phyloP scores from a whole-genome alignment of 2,329 filamentous ascomycete genomes.

The Chrysosporium queenslandicum region DNA sequence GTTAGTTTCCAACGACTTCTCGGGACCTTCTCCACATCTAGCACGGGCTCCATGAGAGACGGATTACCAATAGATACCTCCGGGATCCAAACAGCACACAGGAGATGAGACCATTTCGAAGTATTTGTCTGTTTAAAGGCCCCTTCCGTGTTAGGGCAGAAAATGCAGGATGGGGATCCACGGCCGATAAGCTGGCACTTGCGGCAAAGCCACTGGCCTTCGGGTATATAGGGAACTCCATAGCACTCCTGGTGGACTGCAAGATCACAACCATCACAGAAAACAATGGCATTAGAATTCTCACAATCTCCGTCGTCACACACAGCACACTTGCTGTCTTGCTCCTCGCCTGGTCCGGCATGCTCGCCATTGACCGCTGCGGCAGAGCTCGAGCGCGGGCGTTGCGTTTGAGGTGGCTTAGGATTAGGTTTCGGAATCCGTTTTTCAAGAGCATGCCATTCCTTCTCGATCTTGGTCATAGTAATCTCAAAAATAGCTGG shows the following conservation, averaged over 20 bases:
- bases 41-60: conserved; percentile 96
- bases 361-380: conserved; percentile 92
- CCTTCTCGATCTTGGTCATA: conserved; percentile 97
- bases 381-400: conserved; percentile 84
- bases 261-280: conserved; percentile 94
- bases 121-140: conserved; percentile 97
- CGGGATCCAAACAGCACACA: conserved; percentile 97
- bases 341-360: conserved; percentile 70
- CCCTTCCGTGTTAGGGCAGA: conserved; percentile 93
- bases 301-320: conserved; percentile 99
- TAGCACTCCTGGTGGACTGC: conserved; percentile 99
- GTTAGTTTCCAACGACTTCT: conserved; percentile 85
- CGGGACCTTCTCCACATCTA: conserved; percentile 95
- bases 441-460: conserved; percentile 94
- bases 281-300: conserved; percentile 97
- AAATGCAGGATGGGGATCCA: conserved; percentile 89
- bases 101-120: conserved; percentile 90
- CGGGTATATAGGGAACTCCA: conserved; percentile 94
- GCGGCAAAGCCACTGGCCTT: conserved; percentile 95
- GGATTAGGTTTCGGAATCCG: conserved; percentile 94
- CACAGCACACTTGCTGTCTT: conserved; percentile 93
- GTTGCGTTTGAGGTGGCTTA: conserved; percentile 87
- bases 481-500: conserved; percentile 94
- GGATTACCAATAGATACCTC: conserved; percentile 92
- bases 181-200: conserved; percentile 94